phyloP scores from a whole-genome alignment of 2,329 filamentous ascomycete genomes.

The Rhynchosporium graminicola region DNA sequence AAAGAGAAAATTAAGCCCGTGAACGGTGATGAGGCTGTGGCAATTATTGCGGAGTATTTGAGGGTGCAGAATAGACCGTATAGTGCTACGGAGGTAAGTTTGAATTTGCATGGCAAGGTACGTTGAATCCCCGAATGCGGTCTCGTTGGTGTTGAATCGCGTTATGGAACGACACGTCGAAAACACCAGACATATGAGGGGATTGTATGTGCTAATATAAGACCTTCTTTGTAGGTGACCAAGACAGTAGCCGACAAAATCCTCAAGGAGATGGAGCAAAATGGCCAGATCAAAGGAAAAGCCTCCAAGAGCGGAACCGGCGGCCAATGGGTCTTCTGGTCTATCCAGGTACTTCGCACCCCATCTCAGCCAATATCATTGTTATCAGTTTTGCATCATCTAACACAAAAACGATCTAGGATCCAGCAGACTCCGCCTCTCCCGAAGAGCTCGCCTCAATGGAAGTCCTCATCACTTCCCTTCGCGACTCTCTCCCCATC shows the following conservation, averaged over 20 bases:
- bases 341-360: slow-evolving; percentile 34
- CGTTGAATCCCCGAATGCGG: not conserved
- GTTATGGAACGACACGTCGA: not conserved
- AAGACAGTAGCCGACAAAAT: slow-evolving; percentile 59
- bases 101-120: slow-evolving; percentile 61
- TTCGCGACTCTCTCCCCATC: slow-evolving; percentile 47
- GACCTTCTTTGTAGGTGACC: slow-evolving; percentile 28
- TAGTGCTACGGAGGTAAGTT: slow-evolving; percentile 55
- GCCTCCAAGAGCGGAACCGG: slow-evolving; percentile 39
- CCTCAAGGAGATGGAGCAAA: slow-evolving; percentile 63
- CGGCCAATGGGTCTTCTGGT: slow-evolving; percentile 41
- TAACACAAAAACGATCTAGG: slow-evolving; percentile 40
- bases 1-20: slow-evolving; percentile 38
- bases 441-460: slow-evolving; percentile 51
- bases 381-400: not conserved
- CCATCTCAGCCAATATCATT: not conserved
- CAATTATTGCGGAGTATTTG: slow-evolving; percentile 43
- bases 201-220: slow-evolving; percentile 1
- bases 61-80: slow-evolving; percentile 44
- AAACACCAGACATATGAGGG: slow-evolving; percentile 38
- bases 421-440: slow-evolving; percentile 49
- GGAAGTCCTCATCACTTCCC: slow-evolving; percentile 48
- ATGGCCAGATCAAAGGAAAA: slow-evolving; percentile 57
- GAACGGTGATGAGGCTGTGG: slow-evolving; percentile 39
- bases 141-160: not conserved